Base-by-base conservation (phyloP, 2,329 filamentous ascomycete genomes). In the Helotiales sp. region DNA sequence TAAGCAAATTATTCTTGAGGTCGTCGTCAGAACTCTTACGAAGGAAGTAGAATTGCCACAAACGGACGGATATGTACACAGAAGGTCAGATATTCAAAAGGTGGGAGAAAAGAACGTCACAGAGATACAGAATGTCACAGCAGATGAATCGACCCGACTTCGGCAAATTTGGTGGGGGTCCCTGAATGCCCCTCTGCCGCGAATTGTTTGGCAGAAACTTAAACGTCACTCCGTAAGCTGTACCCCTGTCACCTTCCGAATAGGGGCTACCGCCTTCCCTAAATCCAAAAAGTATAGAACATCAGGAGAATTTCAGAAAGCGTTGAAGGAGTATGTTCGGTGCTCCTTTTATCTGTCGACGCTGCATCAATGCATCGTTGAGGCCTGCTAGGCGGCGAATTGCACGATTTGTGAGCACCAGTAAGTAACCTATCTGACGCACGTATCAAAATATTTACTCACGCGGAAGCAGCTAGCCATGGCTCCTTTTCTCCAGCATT, bases 261-360 rank as follows among this genome's bases (percentile, higher is more conserved):
- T 50, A 50, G 57, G 46, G 50, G 52, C 42, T 29, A 52, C 31
- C 40, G 34, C 48, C 25, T 54, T 50, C 49, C 17, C 19, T 19
- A 25, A 22, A 22, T 53, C 40, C 13, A 19, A 34, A 59, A 59
- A 55, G 17, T 60, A 54, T 54, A 25, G 40, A 24, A 2, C 3
- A 51, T 46, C 52, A 52, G 31, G 40, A 61, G 38, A 63, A 53
- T 30, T 55, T 30, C 29, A 17, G 31, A 44, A 40, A 33, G 52
- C n/a, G n/a, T 48, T 40, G 25, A 57, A 36, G 54, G 59, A 71
- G 52, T 63, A 72, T 72, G 70, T 71, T 68, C 59, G 62, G 65
- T 65, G 73, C 76, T 70, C 76, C 77, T 75, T 82, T 79, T 80
- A 74, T 81, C 63, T 83, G 78, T 70, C 77, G 78, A 67, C 74